Percentiles rank a stretch among this genome's conserved stretches.
phyloP scores from a whole-genome alignment of 306 rosid species.

The Vigna unguiculata region DNA sequence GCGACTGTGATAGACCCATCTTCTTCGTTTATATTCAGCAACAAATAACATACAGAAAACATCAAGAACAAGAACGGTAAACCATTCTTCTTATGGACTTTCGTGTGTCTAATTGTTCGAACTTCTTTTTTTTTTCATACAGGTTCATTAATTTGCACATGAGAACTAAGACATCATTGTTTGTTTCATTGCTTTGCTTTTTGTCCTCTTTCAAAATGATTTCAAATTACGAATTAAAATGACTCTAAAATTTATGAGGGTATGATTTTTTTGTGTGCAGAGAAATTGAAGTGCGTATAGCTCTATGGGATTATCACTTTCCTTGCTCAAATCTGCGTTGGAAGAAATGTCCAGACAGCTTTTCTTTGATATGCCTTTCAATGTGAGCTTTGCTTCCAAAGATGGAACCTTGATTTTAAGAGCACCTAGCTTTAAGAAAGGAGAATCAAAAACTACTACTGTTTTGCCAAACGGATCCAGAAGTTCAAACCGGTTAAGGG shows the following conservation, averaged over 20 bases:
- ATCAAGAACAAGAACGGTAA: slow-evolving; percentile 27
- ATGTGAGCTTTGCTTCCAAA: slow-evolving; percentile 51
- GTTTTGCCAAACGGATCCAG: slow-evolving; percentile 44
- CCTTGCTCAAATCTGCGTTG: slow-evolving; percentile 63
- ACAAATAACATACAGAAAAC: neutral
- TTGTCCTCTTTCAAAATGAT: neutral
- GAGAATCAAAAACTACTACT: slow-evolving; percentile 47
- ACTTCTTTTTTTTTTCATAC: neutral
- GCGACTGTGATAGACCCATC: slow-evolving; percentile 28
- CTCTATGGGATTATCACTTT: slow-evolving; percentile 77
- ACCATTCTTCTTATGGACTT: slow-evolving; percentile 8
- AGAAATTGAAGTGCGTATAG: slow-evolving; percentile 14
- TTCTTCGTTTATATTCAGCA: slow-evolving; percentile 37
- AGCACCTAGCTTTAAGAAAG: slow-evolving; percentile 66
- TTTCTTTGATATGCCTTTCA: slow-evolving; percentile 42
- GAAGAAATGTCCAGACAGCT: slow-evolving; percentile 55
- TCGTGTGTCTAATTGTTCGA: neutral
- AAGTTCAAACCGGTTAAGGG: slow-evolving; percentile 51
- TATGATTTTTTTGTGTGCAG: slow-evolving; percentile 36
- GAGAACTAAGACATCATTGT: neutral
- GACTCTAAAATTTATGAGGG: neutral
- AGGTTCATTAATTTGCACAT: neutral
- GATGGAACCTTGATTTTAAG: slow-evolving; percentile 53
- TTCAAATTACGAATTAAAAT: neutral
- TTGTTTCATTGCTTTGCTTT: neutral